phyloP scores from a whole-genome alignment of 805 yeast genomes.

The Komagataella mondaviorum region DNA sequence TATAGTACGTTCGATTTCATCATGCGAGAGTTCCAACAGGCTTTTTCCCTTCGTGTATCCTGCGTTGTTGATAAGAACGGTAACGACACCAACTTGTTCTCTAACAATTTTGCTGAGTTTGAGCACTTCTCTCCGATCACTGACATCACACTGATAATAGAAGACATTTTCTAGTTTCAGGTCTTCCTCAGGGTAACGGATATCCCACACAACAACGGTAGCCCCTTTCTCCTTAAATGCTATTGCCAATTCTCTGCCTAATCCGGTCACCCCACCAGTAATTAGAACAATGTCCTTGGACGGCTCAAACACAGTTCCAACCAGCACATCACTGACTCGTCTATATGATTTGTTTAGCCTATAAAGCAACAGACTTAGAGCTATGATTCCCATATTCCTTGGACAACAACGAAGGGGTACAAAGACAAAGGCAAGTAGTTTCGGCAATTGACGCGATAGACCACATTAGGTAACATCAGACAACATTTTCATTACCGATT shows the following conservation, averaged over 20 bases:
- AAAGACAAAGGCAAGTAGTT: constrained; percentile 1
- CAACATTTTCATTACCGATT: background rate
- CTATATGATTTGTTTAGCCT: constrained; percentile 14
- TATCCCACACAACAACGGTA: constrained; percentile 55
- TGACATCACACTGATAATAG: constrained; percentile 62
- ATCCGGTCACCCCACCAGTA: constrained; percentile 78
- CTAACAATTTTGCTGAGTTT: constrained; percentile 25
- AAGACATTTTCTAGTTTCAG: constrained; percentile 23
- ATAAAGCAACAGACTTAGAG: constrained; percentile 7
- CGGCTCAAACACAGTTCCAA: constrained; percentile 42
- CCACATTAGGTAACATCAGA: background rate
- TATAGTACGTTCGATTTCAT: constrained; percentile 49
- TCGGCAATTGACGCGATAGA: background rate
- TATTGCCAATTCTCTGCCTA: constrained; percentile 53
- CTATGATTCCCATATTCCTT: background rate
- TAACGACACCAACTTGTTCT: constrained; percentile 40
- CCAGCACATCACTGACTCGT: constrained; percentile 20
- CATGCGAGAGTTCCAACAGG: constrained; percentile 36
- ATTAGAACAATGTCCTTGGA: constrained; percentile 49
- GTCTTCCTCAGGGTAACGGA: constrained; percentile 20
- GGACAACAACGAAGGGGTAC: background rate
- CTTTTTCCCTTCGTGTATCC: constrained; percentile 54
- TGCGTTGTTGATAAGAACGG: constrained; percentile 76
- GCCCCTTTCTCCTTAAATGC: constrained; percentile 28
- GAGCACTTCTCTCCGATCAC: constrained; percentile 31